phyloP scores from a whole-genome alignment of 768 basidiomycete species.

The Kwoniella heveanensis region DNA sequence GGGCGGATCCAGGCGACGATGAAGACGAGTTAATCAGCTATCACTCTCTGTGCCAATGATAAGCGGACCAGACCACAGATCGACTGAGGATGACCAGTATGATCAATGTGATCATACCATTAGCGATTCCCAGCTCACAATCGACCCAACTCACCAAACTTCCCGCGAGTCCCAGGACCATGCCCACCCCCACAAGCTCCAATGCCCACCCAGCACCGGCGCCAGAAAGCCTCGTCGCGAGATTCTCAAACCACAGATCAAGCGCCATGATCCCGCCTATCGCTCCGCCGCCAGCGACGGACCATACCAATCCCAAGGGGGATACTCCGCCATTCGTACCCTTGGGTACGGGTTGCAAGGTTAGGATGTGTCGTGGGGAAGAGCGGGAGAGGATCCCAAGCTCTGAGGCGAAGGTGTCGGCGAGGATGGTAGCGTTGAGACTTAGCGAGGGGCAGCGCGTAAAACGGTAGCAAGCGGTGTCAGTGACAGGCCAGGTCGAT shows the following conservation, averaged over 20 bases:
- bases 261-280: slow-evolving; percentile 68
- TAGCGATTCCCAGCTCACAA: not conserved
- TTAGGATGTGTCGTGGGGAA: slow-evolving; percentile 74
- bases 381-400: slow-evolving; percentile 76
- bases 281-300: slow-evolving; percentile 69
- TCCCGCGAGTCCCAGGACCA: slow-evolving; percentile 71
- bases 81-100: slow-evolving; percentile 1
- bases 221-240: slow-evolving; percentile 14
- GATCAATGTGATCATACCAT: too few relatives aligned
- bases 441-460: too few relatives aligned
- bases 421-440: slow-evolving; percentile 84
- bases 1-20: too few relatives aligned
- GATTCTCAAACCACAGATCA: slow-evolving; percentile 67
- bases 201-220: slow-evolving; percentile 54
- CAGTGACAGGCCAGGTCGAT: too few relatives aligned
- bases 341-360: slow-evolving; percentile 70
- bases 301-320: slow-evolving; percentile 71
- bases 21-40: too few relatives aligned
- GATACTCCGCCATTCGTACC: slow-evolving; percentile 92
- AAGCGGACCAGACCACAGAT: too few relatives aligned
- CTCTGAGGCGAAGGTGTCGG: slow-evolving; percentile 91
- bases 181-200: slow-evolving; percentile 65
- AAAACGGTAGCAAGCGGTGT: too few relatives aligned
- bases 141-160: slow-evolving; percentile 65
- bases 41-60: too few relatives aligned